These are phyloP conservation scores for Albatrellus sp. DNA, from an alignment of 1,284 basidiomycete species.

Conservation along the genomic window DNA sequence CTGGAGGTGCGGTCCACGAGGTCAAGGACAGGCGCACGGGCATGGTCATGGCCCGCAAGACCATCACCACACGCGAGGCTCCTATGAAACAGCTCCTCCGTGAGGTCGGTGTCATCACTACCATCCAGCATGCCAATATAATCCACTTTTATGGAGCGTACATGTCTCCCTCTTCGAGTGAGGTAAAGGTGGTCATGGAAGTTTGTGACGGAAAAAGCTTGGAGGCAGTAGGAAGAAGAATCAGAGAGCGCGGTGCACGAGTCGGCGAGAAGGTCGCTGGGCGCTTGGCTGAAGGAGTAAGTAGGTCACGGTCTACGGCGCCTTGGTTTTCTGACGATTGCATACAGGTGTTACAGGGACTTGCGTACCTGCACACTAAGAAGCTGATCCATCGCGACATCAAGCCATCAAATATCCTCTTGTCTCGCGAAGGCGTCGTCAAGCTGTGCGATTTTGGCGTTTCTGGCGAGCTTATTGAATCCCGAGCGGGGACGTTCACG, in stretches of 20 bases:
- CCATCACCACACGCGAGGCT: slow-evolving; percentile 89
- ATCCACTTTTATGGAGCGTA: slow-evolving; percentile 92
- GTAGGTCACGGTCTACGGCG: slow-evolving; percentile 16
- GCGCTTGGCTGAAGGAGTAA: slow-evolving; percentile 81
- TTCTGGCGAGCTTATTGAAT: slow-evolving; percentile 88
- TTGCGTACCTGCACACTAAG: slow-evolving; percentile 84
- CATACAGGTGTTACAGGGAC: slow-evolving; percentile 72
- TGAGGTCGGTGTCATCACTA: slow-evolving; percentile 84
- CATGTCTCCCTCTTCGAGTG: slow-evolving; percentile 83
- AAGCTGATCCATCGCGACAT: slow-evolving; percentile 96
- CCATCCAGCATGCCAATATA: slow-evolving; percentile 81
- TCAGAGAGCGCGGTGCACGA: slow-evolving; percentile 70
- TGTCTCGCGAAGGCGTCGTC: slow-evolving; percentile 78
- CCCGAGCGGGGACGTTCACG: slow-evolving; percentile 88
- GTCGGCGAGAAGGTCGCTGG: slow-evolving; percentile 90
- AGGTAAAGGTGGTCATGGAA: slow-evolving; percentile 97
- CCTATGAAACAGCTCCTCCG: slow-evolving; percentile 88
- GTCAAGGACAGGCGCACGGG: slow-evolving; percentile 72
- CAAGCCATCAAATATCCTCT: slow-evolving; percentile 91
- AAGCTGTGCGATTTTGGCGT: slow-evolving; percentile 97
- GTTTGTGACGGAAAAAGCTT: slow-evolving; percentile 81
- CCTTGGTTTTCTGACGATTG: slow-evolving; percentile 5
- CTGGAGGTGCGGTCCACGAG: slow-evolving; percentile 90
- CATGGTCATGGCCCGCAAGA: slow-evolving; percentile 87
- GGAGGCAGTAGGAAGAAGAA: slow-evolving; percentile 78